Percentiles rank a stretch among this genome's conserved stretches.
Conservation (phyloP, 2,329 filamentous ascomycete genomes). For the Tolypocladium ovalisporum region DNA sequence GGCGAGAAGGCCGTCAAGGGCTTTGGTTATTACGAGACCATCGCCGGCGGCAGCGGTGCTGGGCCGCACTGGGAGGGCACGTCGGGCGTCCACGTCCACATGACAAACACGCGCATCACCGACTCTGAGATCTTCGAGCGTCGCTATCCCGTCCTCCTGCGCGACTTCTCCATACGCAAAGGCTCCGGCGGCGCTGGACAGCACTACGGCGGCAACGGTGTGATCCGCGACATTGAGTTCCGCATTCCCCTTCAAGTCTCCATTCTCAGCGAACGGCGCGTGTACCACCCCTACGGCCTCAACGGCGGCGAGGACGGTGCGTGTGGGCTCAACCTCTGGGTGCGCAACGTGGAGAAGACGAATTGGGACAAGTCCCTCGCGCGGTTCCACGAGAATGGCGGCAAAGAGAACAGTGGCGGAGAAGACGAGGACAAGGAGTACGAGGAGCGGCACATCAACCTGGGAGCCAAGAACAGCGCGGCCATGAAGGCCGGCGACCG, state of each 20-base stretch:
- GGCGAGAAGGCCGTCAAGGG: conserved; percentile 36
- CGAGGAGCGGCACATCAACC: conserved; percentile 54
- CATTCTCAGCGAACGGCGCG: conserved; percentile 68
- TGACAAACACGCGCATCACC: conserved; percentile 83
- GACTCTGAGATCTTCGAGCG: conserved; percentile 72
- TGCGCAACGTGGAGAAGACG: conserved; percentile 55
- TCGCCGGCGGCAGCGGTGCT: conserved; percentile 66
- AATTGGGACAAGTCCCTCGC: conserved; percentile 35
- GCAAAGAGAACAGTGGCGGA: conserved; percentile 13
- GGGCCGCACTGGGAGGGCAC: conserved; percentile 64
- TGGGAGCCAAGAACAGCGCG: conserved; percentile 72
- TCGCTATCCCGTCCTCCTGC: conserved; percentile 56
- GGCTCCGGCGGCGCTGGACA: conserved; percentile 48
- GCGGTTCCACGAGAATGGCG: conserved; percentile 22
- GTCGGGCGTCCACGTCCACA: conserved; percentile 69
- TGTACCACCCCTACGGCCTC: conserved; percentile 62
- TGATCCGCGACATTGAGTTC: conserved; percentile 72
- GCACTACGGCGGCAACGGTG: conserved; percentile 63
- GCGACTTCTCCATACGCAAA: conserved; percentile 54
- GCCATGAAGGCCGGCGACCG: conserved; percentile 66
- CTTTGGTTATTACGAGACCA: conserved; percentile 83
- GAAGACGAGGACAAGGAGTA: conserved; percentile 27
- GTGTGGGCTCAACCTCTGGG: conserved; percentile 81
- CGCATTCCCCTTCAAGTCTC: conserved; percentile 66
- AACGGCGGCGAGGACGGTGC: conserved; percentile 63